A percentile compares a stretch with the other conserved stretches of the same genome.
Conservation (phyloP, 495 filamentous ascomycete species). For the Hypomontagnella submonticulosa region DNA sequence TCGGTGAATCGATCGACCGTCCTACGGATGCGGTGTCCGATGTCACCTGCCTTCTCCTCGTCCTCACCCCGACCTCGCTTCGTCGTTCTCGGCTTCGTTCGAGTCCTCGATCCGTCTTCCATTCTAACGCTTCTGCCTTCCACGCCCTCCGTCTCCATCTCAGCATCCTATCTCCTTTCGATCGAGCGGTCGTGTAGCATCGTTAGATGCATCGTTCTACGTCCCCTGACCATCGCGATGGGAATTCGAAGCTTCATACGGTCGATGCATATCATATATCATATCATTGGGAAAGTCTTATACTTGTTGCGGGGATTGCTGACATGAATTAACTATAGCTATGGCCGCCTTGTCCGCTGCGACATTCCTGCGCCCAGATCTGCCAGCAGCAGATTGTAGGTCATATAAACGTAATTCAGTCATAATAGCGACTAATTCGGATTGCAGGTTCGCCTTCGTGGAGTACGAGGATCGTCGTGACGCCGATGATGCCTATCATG, state of each 20-base stretch:
- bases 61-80: slow-evolving; percentile 46
- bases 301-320: slow-evolving; percentile 50
- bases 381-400: slow-evolving; percentile 92
- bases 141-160: slow-evolving; percentile 54
- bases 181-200: slow-evolving; percentile 68
- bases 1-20: slow-evolving; percentile 51
- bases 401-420: slow-evolving; percentile 40
- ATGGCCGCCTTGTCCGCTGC: slow-evolving; percentile 97
- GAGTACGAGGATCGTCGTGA: slow-evolving; percentile 99
- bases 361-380: slow-evolving; percentile 97
- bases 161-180: slow-evolving; percentile 53
- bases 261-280: slow-evolving; percentile 36
- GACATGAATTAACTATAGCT: slow-evolving; percentile 69
- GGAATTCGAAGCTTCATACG: slow-evolving; percentile 44
- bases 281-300: slow-evolving; percentile 45
- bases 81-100: slow-evolving; percentile 53
- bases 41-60: slow-evolving; percentile 49
- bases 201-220: slow-evolving; percentile 49
- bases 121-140: slow-evolving; percentile 53
- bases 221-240: slow-evolving; percentile 51
- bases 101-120: slow-evolving; percentile 53
- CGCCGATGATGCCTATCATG: slow-evolving; percentile 98
- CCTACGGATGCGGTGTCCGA: slow-evolving; percentile 50
- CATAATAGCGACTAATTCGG: slow-evolving; percentile 34
- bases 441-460: slow-evolving; percentile 92